Conservation (phyloP, 2,329 filamentous ascomycete genomes). For the Botryotinia convoluta region DNA sequence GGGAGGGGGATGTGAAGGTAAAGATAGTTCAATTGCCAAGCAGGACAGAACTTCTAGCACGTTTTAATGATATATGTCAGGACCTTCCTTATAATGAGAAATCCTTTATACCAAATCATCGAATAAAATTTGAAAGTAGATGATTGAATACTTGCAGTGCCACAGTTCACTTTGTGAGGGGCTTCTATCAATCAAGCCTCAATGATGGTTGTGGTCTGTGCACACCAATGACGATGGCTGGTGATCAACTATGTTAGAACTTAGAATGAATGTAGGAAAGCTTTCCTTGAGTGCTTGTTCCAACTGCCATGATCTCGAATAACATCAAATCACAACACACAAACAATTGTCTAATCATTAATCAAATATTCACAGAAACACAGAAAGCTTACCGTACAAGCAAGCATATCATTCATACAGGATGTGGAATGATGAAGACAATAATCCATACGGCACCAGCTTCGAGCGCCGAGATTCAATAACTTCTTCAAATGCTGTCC, state of each 20-base stretch:
- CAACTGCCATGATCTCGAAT: not conserved
- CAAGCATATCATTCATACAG: conserved; percentile 57
- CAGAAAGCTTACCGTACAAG: conserved; percentile 24
- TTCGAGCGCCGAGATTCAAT: conserved; percentile 85
- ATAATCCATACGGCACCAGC: conserved; percentile 90
- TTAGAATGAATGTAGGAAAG: not conserved
- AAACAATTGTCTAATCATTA: not conserved
- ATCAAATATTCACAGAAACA: not conserved
- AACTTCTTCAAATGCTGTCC: conserved; percentile 64
- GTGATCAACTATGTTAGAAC: conserved; percentile 4
- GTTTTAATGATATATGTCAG: not conserved
- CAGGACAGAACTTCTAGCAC: not conserved
- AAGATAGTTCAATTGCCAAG: not conserved
- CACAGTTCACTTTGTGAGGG: not conserved
- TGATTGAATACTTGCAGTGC: not conserved
- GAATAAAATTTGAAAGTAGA: not conserved
- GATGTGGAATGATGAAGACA: conserved; percentile 99
- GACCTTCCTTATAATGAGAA: not conserved
- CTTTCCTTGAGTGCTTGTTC: not conserved
- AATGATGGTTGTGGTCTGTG: not conserved
- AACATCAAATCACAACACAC: not conserved
- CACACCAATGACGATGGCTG: conserved; percentile 17
- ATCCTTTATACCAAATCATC: not conserved
- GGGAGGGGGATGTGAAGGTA: not conserved
- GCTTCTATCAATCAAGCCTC: not conserved